Base-by-base conservation (phyloP, 1,139 yeast species). In the Scheffersomyces titani region DNA sequence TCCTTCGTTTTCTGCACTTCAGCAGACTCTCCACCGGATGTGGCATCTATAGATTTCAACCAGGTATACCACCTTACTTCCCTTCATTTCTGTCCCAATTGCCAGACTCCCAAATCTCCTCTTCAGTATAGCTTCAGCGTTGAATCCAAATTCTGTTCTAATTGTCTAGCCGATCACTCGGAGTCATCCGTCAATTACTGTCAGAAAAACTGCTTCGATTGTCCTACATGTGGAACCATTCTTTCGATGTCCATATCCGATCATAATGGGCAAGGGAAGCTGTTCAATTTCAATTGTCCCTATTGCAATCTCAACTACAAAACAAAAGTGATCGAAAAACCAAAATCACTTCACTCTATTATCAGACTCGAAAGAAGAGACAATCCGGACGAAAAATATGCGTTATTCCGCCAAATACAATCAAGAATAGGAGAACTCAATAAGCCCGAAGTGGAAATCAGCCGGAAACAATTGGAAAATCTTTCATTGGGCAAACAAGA, bases 31-130 rank as follows among this genome's bases (percentile, higher is more conserved):
- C 54, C 52, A 45, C 53, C 59, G 19, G 55, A 54, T 5, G 56
- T 54, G 19, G 58, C 57, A 51, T 50, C 61, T 13, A 46, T 46
- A 5, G 49, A 46, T 11, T 51, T 56, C 53, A 59, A 60, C 51
- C 47, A 55, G 6, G 57, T 59, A 3, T 60, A 59, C 30, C 60
- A 50, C 6, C 57, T 65, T 6, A 54, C 68, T 5, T 65, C 71
- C 19, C 61, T 76, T n/a, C 72, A 66, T 54, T 77, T 76, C 57
- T 79, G 83, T 58, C 78, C 80, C 3, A 63, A 67, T 19, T 79
- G 83, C 57, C 80, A 74, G 55, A 51, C 54, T 21, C 70, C 70
- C 18, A 70, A 69, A 58, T 73, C 80, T 49, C 56, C 56, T 9
- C 59, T 60, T 51, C 75, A 80, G 59, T 69, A 72, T 46, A 64